Base-by-base conservation (phyloP, 495 filamentous ascomycete genomes). In the Neurospora sp. region DNA sequence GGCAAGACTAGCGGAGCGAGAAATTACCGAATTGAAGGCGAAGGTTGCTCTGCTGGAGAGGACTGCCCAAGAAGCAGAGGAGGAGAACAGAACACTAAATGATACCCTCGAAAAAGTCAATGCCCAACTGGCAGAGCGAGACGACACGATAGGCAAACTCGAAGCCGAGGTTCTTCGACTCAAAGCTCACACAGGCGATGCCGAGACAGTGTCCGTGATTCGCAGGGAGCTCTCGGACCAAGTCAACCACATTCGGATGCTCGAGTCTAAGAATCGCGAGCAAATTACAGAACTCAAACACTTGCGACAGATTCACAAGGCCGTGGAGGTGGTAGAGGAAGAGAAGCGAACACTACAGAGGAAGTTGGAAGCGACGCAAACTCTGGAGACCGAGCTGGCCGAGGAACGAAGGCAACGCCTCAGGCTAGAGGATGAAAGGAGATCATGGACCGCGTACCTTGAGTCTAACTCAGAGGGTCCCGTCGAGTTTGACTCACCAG, bases 281-380 rank as follows among this genome's bases (percentile, higher is more conserved):
- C 94, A 97, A 77, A 80, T 84, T n/a, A 81, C 86, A 9, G 95
- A 99, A 77, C 81, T 98, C 6, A 92, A 92, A 70, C 90, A 92
- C 73, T 85, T 95, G 48, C 89, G 93, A 18, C 91, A 93, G 78
- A 79, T 90, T 23, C 90, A 93, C 77, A 94, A 92, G 80, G 93
- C 91, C 42, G 90, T 97, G 5, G 94, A 97, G 75, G 87, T 98
- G n/a, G 90, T 98, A 0, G 94, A 98, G 77, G 96, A 99, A 78
- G 93, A 99, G 83, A 98, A 98, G 84, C 87, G 92, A 74, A 88
- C 89, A 0, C 84, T 99, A 71, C 91, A 97, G 79, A 89, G 89
- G 70, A 92, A 89, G 76, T 76, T 99, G 38, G 88, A 92, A 73
- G 82, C 92, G 37, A 91, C 96, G 85, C 89, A 92, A 73, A 87